phyloP scores from a whole-genome alignment of 2,329 filamentous ascomycete genomes.

The Fusarium albidum region DNA sequence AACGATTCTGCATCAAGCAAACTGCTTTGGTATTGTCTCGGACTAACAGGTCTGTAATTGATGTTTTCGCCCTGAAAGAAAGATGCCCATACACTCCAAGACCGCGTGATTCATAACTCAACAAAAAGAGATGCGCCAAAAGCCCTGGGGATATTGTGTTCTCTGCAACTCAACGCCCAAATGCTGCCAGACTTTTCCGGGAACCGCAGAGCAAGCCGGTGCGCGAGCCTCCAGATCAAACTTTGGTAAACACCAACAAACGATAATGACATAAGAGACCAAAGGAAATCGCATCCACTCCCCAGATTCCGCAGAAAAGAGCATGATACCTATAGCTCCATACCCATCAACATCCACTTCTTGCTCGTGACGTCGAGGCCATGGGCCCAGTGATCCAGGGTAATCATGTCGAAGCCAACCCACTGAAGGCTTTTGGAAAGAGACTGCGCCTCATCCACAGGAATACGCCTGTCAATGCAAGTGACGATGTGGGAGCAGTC shows the following conservation, averaged over 20 bases:
- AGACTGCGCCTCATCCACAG: constrained; percentile 67
- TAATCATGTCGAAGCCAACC: constrained; percentile 89
- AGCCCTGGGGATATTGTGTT: constrained; percentile 16
- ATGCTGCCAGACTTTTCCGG: constrained; percentile 24
- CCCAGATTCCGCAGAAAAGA: constrained; percentile 32
- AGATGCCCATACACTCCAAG: constrained; percentile 25
- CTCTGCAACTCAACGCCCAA: constrained; percentile 34
- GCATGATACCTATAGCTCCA: constrained; percentile 75
- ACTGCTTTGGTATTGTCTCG: constrained; percentile 23
- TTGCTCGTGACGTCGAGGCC: constrained; percentile 73
- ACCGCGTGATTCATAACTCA: constrained; percentile 16
- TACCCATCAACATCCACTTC: constrained; percentile 86
- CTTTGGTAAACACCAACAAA: constrained; percentile 29
- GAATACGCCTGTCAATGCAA: constrained; percentile 78
- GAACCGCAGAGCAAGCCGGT: constrained; percentile 22
- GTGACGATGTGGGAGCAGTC: constrained; percentile 80
- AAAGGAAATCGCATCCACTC: constrained; percentile 30
- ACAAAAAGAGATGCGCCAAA: constrained; percentile 25
- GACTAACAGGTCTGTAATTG: constrained; percentile 16
- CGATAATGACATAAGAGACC: constrained; percentile 25
- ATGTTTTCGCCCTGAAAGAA: constrained; percentile 14
- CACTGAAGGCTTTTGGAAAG: constrained; percentile 86
- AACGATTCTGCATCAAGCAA: background rate
- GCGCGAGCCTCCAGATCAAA: constrained; percentile 20
- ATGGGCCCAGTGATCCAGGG: constrained; percentile 78